Evolutionary conservation across 805 yeast genomes (phyloP).

Genomic region (Candida germanica): DNA sequence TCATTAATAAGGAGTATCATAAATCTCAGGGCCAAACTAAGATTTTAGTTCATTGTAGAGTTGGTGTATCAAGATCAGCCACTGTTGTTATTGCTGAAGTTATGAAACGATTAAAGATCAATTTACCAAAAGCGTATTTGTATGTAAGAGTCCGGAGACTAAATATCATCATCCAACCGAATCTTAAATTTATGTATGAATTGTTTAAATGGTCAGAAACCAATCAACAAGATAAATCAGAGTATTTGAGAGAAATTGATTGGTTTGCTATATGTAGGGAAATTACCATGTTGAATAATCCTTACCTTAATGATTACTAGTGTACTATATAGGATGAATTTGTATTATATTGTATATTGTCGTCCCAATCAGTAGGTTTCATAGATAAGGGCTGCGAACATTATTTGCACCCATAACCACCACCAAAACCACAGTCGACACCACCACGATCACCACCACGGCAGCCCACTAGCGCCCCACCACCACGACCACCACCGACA

Average conservation of each 20-base stretch:
- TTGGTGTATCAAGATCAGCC: slow-evolving; percentile 93
- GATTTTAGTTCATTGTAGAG: slow-evolving; percentile 84
- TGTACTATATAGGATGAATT: too few species aligned
- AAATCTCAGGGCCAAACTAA: slow-evolving; percentile 23
- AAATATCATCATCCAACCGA: slow-evolving; percentile 93
- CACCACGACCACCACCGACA: too few species aligned
- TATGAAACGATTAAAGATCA: slow-evolving; percentile 68
- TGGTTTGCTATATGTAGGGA: slow-evolving; percentile 88
- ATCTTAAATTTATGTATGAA: slow-evolving; percentile 87
- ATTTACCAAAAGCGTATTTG: slow-evolving; percentile 75
- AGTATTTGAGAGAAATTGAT: slow-evolving; percentile 60
- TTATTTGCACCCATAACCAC: too few species aligned
- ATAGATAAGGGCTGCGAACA: too few species aligned
- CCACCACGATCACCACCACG: too few species aligned
- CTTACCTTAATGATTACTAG: slow-evolving; percentile 44
- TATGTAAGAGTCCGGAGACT: slow-evolving; percentile 86
- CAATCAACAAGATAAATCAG: slow-evolving; percentile 7
- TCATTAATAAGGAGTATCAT: slow-evolving; percentile 46
- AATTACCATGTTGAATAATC: slow-evolving; percentile 71
- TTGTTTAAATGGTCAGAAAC: slow-evolving; percentile 53
- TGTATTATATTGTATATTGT: too few species aligned
- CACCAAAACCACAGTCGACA: too few species aligned
- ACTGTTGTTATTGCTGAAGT: slow-evolving; percentile 95
- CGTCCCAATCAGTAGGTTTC: too few species aligned
- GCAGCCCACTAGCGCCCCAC: too few species aligned